Base-by-base conservation (phyloP, 2,329 filamentous ascomycete species). In the Hypoxylon sp. region DNA sequence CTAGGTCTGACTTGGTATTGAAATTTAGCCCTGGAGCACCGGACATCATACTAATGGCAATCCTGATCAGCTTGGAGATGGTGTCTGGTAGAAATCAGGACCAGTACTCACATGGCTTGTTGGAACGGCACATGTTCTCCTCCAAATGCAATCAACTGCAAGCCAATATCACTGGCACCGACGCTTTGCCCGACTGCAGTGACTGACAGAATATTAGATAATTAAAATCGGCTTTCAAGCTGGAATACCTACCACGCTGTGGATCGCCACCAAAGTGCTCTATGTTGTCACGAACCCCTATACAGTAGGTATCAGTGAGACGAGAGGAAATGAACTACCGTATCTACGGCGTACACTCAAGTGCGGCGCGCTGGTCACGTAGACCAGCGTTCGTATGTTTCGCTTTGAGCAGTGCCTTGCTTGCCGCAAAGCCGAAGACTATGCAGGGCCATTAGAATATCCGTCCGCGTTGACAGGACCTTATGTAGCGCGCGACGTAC, bases 101-200 rank as follows among this genome's bases (percentile, higher is more conserved):
- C 2, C 2, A 38, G 2, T 11, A 46, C 68, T 69, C 22, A 72
- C 71, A 77, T 54, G 20, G 74, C 73, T 61, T 72, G 73, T 36
- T 76, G 73, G 30, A 77, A 77, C 3, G 74, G 74, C 26, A 69
- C 74, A 2, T 51, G 45, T 1, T 61, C 62, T 1, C 75, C 75
- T 0, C 59, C 72, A 30, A 71, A 76, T 0, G 75, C 64, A 11
- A 62, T 68, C 33, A 77, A 45, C 5, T 75, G 74, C 12, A 76
- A 62, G 18, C 72, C 59, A 40, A 76, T 74, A 51, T 74, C 74
- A 16, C 67, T 72, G 18, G 69, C 73, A 24, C 75, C 75, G 1
- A 76, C 74, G 11, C 74, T 76, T 44, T 77, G 75, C 0, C 75
- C 75, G 8, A 75, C 61, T 0, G 68, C 73, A 18, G 74, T 75